phyloP scores from a whole-genome alignment of 371 early-diverging fungal genomes.

The Funneliformis caledonium region DNA sequence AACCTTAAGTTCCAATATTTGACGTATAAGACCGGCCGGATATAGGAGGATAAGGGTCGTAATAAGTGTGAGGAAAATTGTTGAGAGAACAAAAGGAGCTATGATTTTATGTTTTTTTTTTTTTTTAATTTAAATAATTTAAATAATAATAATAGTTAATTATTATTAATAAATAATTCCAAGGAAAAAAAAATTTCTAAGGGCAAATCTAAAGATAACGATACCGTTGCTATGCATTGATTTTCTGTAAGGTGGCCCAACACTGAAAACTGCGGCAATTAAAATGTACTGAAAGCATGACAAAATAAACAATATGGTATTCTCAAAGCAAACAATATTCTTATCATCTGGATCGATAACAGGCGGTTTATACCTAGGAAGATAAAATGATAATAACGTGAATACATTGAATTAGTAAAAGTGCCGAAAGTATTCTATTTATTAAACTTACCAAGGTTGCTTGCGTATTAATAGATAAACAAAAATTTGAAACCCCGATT shows the following conservation, averaged over 20 bases:
- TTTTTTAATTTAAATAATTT: too few species aligned
- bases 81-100: conserved; percentile 64
- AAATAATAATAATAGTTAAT: background rate
- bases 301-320: conserved; percentile 86
- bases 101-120: background rate
- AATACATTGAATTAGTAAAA: background rate
- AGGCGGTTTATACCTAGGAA: conserved; percentile 57
- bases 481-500: conserved; percentile 74
- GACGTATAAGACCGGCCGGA: conserved; percentile 52
- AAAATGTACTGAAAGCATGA: conserved; percentile 93
- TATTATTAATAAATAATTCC: background rate
- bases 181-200: background rate
- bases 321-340: conserved; percentile 79
- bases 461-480: conserved; percentile 71
- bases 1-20: conserved; percentile 61
- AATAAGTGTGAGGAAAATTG: conserved; percentile 53
- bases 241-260: conserved; percentile 93
- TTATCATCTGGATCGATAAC: conserved; percentile 70
- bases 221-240: conserved; percentile 78
- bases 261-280: conserved; percentile 89
- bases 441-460: conserved; percentile 72
- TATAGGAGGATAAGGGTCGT: conserved; percentile 56
- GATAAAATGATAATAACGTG: conserved; percentile 18
- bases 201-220: conserved; percentile 12
- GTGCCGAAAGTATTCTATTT: background rate